A percentile compares a stretch with the other conserved stretches of the same genome.
Conservation (phyloP, 2,329 filamentous ascomycete genomes). For the Aspergillus hiratsukae region DNA sequence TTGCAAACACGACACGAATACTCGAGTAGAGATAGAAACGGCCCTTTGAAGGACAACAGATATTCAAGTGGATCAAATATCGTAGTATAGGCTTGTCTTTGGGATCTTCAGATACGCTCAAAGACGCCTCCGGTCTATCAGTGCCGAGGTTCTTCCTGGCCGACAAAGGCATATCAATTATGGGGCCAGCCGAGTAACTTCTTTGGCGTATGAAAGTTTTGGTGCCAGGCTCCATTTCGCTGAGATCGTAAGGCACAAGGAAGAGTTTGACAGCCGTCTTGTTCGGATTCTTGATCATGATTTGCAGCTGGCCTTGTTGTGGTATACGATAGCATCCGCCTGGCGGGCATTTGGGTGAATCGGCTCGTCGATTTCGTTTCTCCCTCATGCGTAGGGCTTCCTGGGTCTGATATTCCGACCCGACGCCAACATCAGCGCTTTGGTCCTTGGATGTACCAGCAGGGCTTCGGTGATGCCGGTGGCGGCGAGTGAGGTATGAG, state of each 20-base stretch:
- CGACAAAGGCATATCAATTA: conserved; percentile 64
- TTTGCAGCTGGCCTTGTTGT: conserved; percentile 88
- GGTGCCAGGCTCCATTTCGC: conserved; percentile 86
- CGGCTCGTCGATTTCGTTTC: conserved; percentile 57
- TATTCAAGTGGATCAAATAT: conserved; percentile 88
- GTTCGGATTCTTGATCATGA: conserved; percentile 96
- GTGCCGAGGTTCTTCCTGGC: conserved; percentile 43
- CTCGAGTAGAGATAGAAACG: conserved; percentile 88
- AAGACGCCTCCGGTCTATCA: conserved; percentile 52
- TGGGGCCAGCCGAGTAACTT: conserved; percentile 82
- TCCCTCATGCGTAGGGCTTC: conserved; percentile 45
- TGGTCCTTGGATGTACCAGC: conserved; percentile 8
- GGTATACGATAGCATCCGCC: conserved; percentile 93
- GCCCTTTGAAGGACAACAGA: conserved; percentile 79
- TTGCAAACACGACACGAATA: conserved; percentile 92
- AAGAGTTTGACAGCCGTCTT: conserved; percentile 98
- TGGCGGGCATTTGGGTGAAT: conserved; percentile 64
- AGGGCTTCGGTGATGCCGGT: conserved; percentile 35
- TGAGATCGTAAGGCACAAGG: conserved; percentile 84
- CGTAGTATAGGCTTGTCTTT: conserved; percentile 66
- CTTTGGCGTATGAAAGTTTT: conserved; percentile 96
- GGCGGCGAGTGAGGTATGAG: conserved; percentile 32
- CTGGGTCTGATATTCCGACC: conserved; percentile 15
- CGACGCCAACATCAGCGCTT: conserved; percentile 7
- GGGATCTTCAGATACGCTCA: conserved; percentile 37